Base-by-base conservation (phyloP, 768 basidiomycete genomes). In the Dentipellis sp. region DNA sequence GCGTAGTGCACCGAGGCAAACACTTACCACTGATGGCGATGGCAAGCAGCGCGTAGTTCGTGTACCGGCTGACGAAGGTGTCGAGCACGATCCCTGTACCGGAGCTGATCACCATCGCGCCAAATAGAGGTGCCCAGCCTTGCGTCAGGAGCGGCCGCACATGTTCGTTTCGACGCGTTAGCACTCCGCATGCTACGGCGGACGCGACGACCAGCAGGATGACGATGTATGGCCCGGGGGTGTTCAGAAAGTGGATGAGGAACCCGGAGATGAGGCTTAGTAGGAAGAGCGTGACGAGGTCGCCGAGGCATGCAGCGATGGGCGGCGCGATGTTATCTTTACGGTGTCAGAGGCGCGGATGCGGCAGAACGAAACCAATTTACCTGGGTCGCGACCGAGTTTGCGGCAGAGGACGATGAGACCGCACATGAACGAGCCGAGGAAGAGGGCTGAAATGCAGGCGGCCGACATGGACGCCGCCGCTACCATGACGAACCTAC, bases 291-390 rank as follows among this genome's bases (percentile, higher is more conserved):
- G 95, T 95, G 51, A 98, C 77, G 36, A 99, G 77, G 65, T 98
- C 97, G 4, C 97, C 95, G 2, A 98, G 77, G 63, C 91, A 92
- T 2, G 92, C 82, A 0, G 97, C 97, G 9, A 98, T 77, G 0
- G 97, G 94, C 0, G 97, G 91, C 1, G 94, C 89, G 61, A 98
- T 94, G 68, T 99, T 99, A 66, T 97, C 94, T 92, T 64, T 7
- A 46, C 12, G 35, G 10, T 6, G 2, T 10, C 19, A 39, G 52
- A 64, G 16, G 52, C 16, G 55, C 56, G 23, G 4, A 35, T 38
- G 14, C 49, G 16, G 36, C 36, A 22, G 16, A n/a, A 37, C 14
- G 17, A 39, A 22, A 19, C 23, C 11, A 29, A 62, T 76, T 48
- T 64, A 86, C 93, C 94, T 55, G 97, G 97, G 69, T 99, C 88